These are phyloP conservation scores for Colletotrichum melonis DNA, from an alignment of 2,329 filamentous ascomycete species.

Conservation along the genomic window DNA sequence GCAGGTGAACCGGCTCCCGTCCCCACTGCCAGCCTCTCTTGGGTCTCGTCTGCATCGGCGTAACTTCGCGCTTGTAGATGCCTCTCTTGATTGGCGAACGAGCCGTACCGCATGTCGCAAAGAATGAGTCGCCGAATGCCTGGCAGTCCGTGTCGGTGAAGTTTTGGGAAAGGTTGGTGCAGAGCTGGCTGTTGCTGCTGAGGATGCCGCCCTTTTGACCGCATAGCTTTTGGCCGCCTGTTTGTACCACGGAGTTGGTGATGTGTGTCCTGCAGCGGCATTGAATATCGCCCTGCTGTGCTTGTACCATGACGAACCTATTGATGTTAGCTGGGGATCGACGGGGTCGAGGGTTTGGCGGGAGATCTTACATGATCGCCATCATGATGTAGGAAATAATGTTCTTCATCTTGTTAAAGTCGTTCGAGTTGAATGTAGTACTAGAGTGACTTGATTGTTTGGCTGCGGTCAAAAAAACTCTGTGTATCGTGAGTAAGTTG, in stretches of 20 bases:
- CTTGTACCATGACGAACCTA: slow-evolving; percentile 22
- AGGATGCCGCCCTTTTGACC: slow-evolving; percentile 20
- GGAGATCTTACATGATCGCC: slow-evolving; percentile 18
- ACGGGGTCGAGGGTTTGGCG: background rate
- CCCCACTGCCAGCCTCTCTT: background rate
- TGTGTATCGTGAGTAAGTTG: background rate
- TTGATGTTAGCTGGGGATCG: background rate
- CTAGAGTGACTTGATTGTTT: background rate
- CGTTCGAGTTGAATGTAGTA: background rate
- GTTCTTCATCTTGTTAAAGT: slow-evolving; percentile 19
- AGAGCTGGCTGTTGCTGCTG: slow-evolving; percentile 24
- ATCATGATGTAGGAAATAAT: slow-evolving; percentile 14
- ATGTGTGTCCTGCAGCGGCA: slow-evolving; percentile 23
- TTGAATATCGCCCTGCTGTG: slow-evolving; percentile 28
- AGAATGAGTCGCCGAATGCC: slow-evolving; percentile 24
- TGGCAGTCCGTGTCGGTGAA: slow-evolving; percentile 30
- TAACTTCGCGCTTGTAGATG: slow-evolving; percentile 30
- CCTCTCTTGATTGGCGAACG: slow-evolving; percentile 29
- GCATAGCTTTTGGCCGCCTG: slow-evolving; percentile 21
- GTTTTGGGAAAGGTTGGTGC: slow-evolving; percentile 14
- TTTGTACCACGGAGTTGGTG: slow-evolving; percentile 6
- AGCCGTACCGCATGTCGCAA: slow-evolving; percentile 26
- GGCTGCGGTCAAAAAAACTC: background rate
- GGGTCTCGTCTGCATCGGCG: slow-evolving; percentile 17
- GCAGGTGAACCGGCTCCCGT: background rate